Evolutionary conservation across 2,329 filamentous ascomycete genomes (phyloP), one percentile per base, ranked within the genome.

Genomic region (Pseudocercospora crystallina): DNA sequence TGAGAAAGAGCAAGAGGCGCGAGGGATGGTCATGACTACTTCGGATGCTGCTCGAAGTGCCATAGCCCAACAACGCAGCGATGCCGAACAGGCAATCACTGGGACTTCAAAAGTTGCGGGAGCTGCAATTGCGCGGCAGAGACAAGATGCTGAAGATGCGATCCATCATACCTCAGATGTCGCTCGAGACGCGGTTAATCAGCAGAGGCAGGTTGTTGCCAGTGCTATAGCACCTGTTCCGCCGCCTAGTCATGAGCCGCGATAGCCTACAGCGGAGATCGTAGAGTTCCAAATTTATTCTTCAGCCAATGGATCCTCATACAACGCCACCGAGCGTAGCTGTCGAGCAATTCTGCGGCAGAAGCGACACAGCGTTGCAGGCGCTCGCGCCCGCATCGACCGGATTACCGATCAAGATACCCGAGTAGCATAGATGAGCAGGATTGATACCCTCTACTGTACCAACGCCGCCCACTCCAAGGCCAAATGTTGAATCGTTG

Each of bases 401-500:
- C 7, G 45, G 45, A 13, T 48, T 48, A 10, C 45, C 45, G 26
- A 48, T 42, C 15, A 42, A 13, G 46, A 44, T 49, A 5, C 44
- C 44, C 12, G 50, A 40, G 32, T 48, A 53, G 35, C 48, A 54
- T 12, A 54, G 37, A 41, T 54, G 52, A 8, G 47, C 52, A 36
- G 34, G 9, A 48, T 54, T 54, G 31, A 54, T 49, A 2, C 45
- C 45, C 15, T 48, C n/a, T 15, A 17, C 14, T 5, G 37, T 42
- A 2, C 45, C 45, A 20, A 32, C 45, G 17, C 53, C 53, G 17
- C 20, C 7, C 11, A 55, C 44, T 10, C 53, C 48, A 35, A 51
- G 43, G 1, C 13, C 53, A 9, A 54, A 5, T 10, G 49, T 49
- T 13, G 47, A 47, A 15, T 54, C 44, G 38, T 51, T 51, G 36